A percentile compares a stretch with the other conserved stretches of the same genome.
phyloP scores from a whole-genome alignment of 495 filamentous ascomycete genomes.

The Penicillium fimorum region DNA sequence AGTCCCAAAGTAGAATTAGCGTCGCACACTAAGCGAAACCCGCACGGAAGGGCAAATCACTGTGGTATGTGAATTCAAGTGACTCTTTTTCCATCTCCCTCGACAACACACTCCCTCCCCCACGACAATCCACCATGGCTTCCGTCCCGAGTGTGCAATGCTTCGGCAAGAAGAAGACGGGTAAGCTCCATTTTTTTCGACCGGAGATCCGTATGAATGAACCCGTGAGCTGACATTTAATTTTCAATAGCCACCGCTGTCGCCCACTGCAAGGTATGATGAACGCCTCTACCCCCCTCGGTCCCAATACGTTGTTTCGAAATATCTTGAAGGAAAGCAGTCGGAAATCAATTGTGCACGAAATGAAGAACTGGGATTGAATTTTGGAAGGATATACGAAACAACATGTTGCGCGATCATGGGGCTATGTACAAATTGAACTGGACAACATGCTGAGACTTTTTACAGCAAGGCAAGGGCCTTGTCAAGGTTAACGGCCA shows the following conservation, averaged over 20 bases:
- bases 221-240: slow-evolving; percentile 36
- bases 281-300: slow-evolving; percentile 17
- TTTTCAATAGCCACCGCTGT: slow-evolving; percentile 68
- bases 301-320: slow-evolving; percentile 22
- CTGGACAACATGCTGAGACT: slow-evolving; percentile 36
- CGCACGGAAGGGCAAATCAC: slow-evolving; percentile 42
- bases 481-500: slow-evolving; percentile 98
- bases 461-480: slow-evolving; percentile 76
- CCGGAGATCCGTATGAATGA: neutral
- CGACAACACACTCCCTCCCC: slow-evolving; percentile 46
- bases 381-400: slow-evolving; percentile 14
- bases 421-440: slow-evolving; percentile 12
- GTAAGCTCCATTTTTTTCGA: slow-evolving; percentile 39
- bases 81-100: slow-evolving; percentile 34
- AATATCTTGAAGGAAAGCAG: slow-evolving; percentile 11
- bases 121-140: slow-evolving; percentile 64
- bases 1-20: slow-evolving; percentile 19
- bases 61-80: slow-evolving; percentile 33
- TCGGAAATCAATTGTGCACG: slow-evolving; percentile 8
- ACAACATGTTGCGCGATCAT: slow-evolving; percentile 18
- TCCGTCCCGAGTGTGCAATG: slow-evolving; percentile 84
- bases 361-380: slow-evolving; percentile 3
- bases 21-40: slow-evolving; percentile 47
- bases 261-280: slow-evolving; percentile 89
- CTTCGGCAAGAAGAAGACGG: slow-evolving; percentile 93